Conservation (phyloP, 78 protist genomes). For the Tieghemostelium lacteum region DNA sequence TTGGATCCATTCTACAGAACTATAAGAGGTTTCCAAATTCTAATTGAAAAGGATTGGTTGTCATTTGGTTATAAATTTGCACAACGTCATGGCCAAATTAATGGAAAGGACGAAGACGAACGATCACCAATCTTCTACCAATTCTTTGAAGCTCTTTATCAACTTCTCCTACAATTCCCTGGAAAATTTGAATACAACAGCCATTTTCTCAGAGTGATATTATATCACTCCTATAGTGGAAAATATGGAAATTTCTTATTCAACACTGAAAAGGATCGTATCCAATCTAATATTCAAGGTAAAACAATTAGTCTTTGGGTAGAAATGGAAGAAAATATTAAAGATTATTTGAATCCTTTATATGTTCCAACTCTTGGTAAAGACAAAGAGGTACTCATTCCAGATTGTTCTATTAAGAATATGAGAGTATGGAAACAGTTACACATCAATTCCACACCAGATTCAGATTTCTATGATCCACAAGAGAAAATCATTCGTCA, state of each 20-base stretch:
- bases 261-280: slow-evolving; percentile 61
- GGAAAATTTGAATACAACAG: slow-evolving; percentile 91
- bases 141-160: slow-evolving; percentile 95
- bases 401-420: slow-evolving; percentile 54
- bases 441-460: slow-evolving; percentile 14
- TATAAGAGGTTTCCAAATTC: slow-evolving; percentile 86
- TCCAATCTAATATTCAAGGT: slow-evolving; percentile 21
- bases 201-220: slow-evolving; percentile 46
- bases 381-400: slow-evolving; percentile 39
- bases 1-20: slow-evolving; percentile 96
- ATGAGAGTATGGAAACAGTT: slow-evolving; percentile 56
- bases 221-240: slow-evolving; percentile 33
- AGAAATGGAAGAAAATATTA: slow-evolving; percentile 15
- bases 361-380: slow-evolving; percentile 5
- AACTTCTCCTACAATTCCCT: slow-evolving; percentile 78
- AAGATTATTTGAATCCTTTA: slow-evolving; percentile 44
- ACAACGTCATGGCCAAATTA: slow-evolving; percentile 73
- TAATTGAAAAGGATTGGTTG: slow-evolving; percentile 97
- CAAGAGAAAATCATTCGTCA: slow-evolving; percentile 44
- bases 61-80: slow-evolving; percentile 94
- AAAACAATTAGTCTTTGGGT: slow-evolving; percentile 74
- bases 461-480: slow-evolving; percentile 21
- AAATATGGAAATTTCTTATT: slow-evolving; percentile 77
- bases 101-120: slow-evolving; percentile 77
- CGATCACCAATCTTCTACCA: slow-evolving; percentile 94